A percentile compares a stretch with the other conserved stretches of the same genome.
Conservation (phyloP, 1,139 yeast species). For the Hanseniaspora uvarum region DNA sequence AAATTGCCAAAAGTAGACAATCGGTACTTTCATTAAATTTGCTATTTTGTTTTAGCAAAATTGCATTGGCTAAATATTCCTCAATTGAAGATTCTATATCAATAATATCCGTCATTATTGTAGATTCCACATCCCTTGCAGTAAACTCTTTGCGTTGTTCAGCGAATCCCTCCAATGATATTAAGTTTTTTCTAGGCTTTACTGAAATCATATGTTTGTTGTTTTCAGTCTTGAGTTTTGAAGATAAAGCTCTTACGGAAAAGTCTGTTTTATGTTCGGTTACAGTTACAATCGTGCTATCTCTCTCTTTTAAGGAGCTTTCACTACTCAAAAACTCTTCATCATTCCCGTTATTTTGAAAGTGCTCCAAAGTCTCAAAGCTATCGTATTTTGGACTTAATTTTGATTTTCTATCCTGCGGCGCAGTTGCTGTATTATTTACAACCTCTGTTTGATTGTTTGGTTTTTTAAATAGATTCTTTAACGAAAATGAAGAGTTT, state of each 20-base stretch:
- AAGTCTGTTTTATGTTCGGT: background rate
- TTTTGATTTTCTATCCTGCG: background rate
- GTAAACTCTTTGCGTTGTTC: background rate
- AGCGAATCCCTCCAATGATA: slow-evolving; percentile 3
- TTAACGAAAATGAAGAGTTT: slow-evolving; percentile 28
- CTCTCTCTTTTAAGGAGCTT: background rate
- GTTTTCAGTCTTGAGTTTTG: background rate
- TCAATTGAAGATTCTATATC: slow-evolving; percentile 13
- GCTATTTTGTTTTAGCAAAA: slow-evolving; percentile 46
- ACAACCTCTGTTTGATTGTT: background rate
- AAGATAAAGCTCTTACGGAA: background rate
- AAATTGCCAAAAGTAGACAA: slow-evolving; percentile 41
- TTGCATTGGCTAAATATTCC: slow-evolving; percentile 35
- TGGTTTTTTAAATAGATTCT: slow-evolving; percentile 29
- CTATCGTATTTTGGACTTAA: slow-evolving; percentile 1
- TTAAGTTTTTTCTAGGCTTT: slow-evolving; percentile 7
- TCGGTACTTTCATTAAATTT: slow-evolving; percentile 60
- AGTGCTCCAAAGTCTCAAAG: slow-evolving; percentile 10
- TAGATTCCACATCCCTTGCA: background rate
- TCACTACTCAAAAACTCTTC: slow-evolving; percentile 2
- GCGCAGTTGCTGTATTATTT: background rate
- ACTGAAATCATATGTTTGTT: background rate
- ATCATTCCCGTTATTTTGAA: slow-evolving; percentile 15
- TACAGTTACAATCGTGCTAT: background rate
- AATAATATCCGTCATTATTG: background rate